Conservation (phyloP, 2,329 filamentous ascomycete species). For the Gremmenia infestans region DNA sequence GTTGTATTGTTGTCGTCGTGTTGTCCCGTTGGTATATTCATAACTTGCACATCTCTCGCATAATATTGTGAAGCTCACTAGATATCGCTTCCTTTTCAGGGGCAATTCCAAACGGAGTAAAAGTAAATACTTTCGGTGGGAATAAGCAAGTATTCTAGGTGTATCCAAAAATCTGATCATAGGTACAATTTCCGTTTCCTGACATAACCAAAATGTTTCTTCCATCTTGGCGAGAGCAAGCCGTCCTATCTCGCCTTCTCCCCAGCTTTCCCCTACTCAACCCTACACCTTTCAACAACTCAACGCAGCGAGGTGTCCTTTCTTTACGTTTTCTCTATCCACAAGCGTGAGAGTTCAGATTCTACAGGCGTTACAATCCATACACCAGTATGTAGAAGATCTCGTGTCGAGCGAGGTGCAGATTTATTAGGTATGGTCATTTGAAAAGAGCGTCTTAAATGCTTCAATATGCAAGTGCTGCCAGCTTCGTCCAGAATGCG, state of each 20-base stretch:
- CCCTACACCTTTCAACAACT: too few species aligned
- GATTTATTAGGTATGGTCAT: too few species aligned
- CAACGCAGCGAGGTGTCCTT: too few species aligned
- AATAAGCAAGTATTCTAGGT: not conserved
- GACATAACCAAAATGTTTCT: conserved; percentile 12
- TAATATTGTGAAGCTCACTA: conserved; percentile 9
- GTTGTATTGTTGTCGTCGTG: not conserved
- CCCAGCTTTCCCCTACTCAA: not conserved
- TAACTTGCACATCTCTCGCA: conserved; percentile 13
- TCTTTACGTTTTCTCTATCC: too few species aligned
- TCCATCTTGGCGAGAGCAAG: conserved; percentile 23
- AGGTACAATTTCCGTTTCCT: conserved; percentile 19
- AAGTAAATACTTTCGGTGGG: not conserved
- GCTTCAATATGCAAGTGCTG: too few species aligned
- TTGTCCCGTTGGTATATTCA: conserved; percentile 7
- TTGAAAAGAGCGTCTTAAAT: too few species aligned
- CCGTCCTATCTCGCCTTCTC: conserved; percentile 8
- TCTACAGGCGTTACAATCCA: too few species aligned
- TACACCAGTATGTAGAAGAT: too few species aligned
- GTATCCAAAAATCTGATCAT: not conserved
- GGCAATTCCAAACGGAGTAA: not conserved
- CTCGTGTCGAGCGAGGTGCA: too few species aligned
- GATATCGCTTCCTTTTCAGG: not conserved
- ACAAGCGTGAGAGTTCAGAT: too few species aligned
- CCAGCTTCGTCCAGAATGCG: too few species aligned